Evolutionary conservation across 106 monocot genomes (phyloP), one percentile per base, ranked within the genome.

Genomic region (Allium sativum): DNA sequence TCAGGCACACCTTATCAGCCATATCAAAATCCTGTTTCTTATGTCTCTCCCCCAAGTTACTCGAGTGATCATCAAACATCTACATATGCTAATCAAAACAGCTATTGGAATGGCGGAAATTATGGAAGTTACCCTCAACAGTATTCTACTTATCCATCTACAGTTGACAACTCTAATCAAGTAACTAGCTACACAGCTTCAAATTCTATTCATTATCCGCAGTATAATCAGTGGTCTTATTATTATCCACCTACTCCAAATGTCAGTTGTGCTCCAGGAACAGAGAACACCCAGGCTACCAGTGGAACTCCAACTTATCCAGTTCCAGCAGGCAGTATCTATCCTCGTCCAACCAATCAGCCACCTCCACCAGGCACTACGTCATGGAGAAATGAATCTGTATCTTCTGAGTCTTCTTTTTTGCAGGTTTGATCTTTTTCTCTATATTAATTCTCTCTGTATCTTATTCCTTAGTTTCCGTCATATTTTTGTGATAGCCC

Each of bases 321-420:
- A 44, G 21, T 48, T 63, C 76, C 65, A 70, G 44, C 53, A 52
- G 68, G 41, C 65, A 55, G 72, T 65, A 68, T 78, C 14, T 81
- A 84, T 64, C 65, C 76, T 18, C 76, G 73, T 79, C 55, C 73
- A 21, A 90, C 53, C 68, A 90, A 47, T 60, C 95, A 96, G 65
- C 95, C 95, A 41, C 95, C 95, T 52, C 95, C 95, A 55, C 95
- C 95, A 56, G 95, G 95, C n/a, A 96, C 90, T 58, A 80, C 95
- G 44, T 77, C 90, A 21, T 95, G 95, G 95, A 81, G 79, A 73
- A 69, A 58, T 20, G 79, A 90, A 69, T 52, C 75, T 64, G 53
- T 56, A 19, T 17, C 76, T 7, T 66, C 80, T 62, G 44, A 21
- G 42, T 66, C 77, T 15, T 55, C 83, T 78, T 55, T 72, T 74